Percentiles rank a stretch among this genome's conserved stretches.
Conservation (phyloP, 2,329 filamentous ascomycete species). For the Sclerotinia glacialis region DNA sequence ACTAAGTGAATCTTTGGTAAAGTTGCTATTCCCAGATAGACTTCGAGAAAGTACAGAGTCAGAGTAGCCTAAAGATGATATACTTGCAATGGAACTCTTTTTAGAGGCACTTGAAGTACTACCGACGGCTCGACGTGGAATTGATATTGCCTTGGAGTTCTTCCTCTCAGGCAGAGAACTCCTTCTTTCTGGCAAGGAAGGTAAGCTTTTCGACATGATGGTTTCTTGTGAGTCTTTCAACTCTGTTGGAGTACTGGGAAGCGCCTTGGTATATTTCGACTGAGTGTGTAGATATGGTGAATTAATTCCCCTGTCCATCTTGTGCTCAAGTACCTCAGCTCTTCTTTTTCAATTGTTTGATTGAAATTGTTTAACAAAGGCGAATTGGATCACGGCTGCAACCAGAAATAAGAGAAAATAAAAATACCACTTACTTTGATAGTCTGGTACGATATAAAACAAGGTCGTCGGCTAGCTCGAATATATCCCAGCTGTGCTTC, state of each 20-base stretch:
- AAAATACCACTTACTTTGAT: not conserved
- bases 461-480: constrained; percentile 9
- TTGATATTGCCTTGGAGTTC: constrained; percentile 25
- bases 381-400: not conserved
- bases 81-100: constrained; percentile 28
- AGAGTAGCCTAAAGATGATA: constrained; percentile 35
- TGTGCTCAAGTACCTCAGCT: not conserved
- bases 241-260: constrained; percentile 28
- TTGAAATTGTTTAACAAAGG: not conserved
- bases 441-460: constrained; percentile 18
- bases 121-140: constrained; percentile 36
- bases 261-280: constrained; percentile 34
- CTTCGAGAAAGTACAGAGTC: constrained; percentile 27
- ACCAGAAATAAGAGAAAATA: not conserved
- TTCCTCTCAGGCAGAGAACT: constrained; percentile 25
- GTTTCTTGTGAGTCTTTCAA: constrained; percentile 12
- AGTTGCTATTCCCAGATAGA: constrained; percentile 31
- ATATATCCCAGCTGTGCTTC: too few relatives aligned
- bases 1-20: constrained; percentile 32
- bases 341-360: not conserved
- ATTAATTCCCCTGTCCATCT: constrained; percentile 9
- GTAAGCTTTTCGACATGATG: constrained; percentile 24
- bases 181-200: constrained; percentile 22
- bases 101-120: constrained; percentile 22
- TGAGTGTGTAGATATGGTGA: constrained; percentile 25